A percentile compares a stretch with the other conserved stretches of the same genome.
Evolutionary conservation across 2,329 filamentous ascomycete genomes (phyloP).

Genomic region (Cordyceps fumosorosea): DNA sequence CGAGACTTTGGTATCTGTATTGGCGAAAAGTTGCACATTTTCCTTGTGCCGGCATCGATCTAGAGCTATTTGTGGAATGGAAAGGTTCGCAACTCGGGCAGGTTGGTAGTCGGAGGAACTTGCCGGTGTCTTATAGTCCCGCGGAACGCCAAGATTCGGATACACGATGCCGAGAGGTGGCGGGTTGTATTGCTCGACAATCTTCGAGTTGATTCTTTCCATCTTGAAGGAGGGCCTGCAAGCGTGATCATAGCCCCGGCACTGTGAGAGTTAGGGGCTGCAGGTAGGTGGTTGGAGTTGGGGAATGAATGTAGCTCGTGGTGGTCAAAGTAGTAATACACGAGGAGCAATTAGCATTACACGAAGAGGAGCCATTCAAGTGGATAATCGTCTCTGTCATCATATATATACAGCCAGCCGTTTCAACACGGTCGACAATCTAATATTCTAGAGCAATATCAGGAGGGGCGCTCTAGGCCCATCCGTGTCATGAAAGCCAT

Average conservation of each 20-base stretch:
- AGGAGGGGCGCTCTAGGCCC: not conserved
- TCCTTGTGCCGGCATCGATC: not conserved
- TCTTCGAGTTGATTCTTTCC: no score
- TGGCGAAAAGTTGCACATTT: not conserved
- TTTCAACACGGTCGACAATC: not conserved
- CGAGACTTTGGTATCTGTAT: not conserved
- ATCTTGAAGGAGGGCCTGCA: no score
- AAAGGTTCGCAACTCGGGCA: not conserved
- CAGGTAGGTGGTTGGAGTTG: not conserved
- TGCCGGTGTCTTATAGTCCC: no score
- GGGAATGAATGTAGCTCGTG: no score
- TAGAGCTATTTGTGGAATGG: not conserved
- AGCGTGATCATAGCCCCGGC: no score
- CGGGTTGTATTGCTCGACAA: no score
- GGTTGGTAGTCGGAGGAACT: not conserved
- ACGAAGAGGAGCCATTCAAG: not conserved
- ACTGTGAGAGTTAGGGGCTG: no score
- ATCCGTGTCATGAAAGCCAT: not conserved
- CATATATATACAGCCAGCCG: constrained; percentile 7
- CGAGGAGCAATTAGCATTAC: not conserved
- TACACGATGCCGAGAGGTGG: no score
- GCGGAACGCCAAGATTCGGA: no score
- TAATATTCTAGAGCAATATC: constrained; percentile 11
- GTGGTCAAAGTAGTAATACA: not conserved
- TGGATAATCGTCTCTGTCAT: constrained; percentile 8